Evolutionary conservation across 139 green algal genomes (phyloP).

Genomic region (Coccomyxa sp.): DNA sequence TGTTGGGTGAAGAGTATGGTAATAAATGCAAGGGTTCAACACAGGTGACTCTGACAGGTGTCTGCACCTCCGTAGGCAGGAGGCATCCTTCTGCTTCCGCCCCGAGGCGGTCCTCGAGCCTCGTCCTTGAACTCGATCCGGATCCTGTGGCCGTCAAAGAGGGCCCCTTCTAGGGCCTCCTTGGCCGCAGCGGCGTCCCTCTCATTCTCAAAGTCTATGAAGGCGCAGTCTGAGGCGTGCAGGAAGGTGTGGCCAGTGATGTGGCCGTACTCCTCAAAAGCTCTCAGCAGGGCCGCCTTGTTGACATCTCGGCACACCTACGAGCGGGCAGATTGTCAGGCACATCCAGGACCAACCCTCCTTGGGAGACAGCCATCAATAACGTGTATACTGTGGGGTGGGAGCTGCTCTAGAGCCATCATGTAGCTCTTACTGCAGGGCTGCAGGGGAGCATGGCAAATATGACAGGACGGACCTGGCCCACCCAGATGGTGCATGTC

Average conservation of each 20-base stretch:
- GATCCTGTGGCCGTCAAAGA: not conserved
- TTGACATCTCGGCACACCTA: not conserved
- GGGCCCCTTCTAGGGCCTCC: not conserved
- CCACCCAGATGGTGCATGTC: conserved; percentile 6
- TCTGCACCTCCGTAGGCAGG: too few relatives aligned
- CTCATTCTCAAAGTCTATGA: conserved; percentile 1
- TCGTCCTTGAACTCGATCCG: conserved; percentile 9
- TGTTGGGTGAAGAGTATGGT: not conserved
- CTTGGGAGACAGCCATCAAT: not conserved
- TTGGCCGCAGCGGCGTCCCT: not conserved
- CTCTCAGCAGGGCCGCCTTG: not conserved
- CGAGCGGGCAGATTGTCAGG: not conserved
- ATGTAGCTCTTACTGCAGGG: not conserved
- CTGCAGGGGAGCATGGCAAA: not conserved
- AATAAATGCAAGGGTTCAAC: too few relatives aligned
- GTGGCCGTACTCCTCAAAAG: not conserved
- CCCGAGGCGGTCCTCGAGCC: not conserved
- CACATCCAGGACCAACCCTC: not conserved
- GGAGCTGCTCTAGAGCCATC: not conserved
- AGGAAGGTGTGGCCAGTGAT: not conserved
- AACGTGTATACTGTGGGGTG: not conserved
- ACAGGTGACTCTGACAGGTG: too few relatives aligned
- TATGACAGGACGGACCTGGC: conserved; percentile 6
- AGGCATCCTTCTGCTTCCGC: not conserved
- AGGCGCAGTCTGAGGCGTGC: conserved; percentile 4